Evolutionary conservation across 257 asterid genomes (phyloP), one percentile per base, ranked within the genome.

Genomic region (Rubia yunnanensis): DNA sequence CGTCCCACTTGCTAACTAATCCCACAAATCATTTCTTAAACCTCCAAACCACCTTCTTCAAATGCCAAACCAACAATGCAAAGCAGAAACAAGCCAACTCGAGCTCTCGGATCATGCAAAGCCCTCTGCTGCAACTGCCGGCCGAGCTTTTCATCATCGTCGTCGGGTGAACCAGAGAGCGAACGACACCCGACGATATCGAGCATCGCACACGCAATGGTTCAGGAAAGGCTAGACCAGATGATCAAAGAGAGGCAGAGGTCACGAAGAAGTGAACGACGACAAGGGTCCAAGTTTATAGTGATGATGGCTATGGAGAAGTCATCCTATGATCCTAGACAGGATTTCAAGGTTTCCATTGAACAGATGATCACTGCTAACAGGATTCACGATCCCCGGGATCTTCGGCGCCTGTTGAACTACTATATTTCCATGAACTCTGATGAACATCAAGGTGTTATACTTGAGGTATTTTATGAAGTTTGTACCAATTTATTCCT

Each of bases 261-360:
- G 49, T 78, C 72, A 1, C 68, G 73, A 72, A 61, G 67, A 5
- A 30, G 36, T 27, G n/a, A n/a, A n/a, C n/a, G n/a, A n/a, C n/a
- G 54, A 48, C 0, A 72, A 10, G 80, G 69, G 3, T 76, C 77
- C 17, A 86, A 79, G 81, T 78, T 89, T 17, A 71, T 87, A 0
- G 81, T 89, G 38, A 78, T 87, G 85, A 73, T 89, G 78, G 91
- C 95, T 1, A 79, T 76, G 91, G 91, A 89, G 91, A 89, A 85
- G 73, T 66, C 83, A 0, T 79, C 94, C 8, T 79, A 70, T 58
- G 88, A 89, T 78, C 95, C 95, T 4, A 78, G 86, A 64, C 74
- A 82, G 77, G 92, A 89, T 72, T 87, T 89, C 72, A 78, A 86
- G 52, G 85, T 82, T 69, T 89, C 96, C 26, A 87, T 89, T 60